Base-by-base conservation (phyloP, 306 rosid genomes). In the Senna siamea region DNA sequence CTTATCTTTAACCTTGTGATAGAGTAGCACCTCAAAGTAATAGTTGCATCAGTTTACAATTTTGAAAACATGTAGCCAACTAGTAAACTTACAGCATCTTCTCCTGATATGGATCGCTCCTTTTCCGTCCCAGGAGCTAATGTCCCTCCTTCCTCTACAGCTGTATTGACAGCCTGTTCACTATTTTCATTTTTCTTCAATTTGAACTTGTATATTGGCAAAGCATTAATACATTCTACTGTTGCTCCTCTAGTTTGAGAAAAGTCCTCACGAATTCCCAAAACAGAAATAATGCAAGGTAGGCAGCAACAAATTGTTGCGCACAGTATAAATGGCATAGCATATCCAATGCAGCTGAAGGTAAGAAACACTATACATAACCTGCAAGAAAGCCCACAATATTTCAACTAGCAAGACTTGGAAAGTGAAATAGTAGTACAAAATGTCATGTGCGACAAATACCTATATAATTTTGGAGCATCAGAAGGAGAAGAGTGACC, bases 401-500 rank as follows among this genome's bases (percentile, higher is more conserved):
- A 23, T 58, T 77, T 51, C 54, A 44, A 26, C 30, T n/a, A 26
- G 1, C 3, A 1, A 22, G 28, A 50, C 51, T 44, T 54, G 32
- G 61, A 0, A 34, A 70, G 12, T 38, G 19, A 50, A 50, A 47
- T 9, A 35, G 2, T 44, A 20, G 23, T 38, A 57, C 15, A 26
- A 74, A 63, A 46, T 9, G 30, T 20, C 15, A 77, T 22, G 20
- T 65, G 52, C 51, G 51, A 22, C 40, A 20, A 7, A 69, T 86
- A 86, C 90, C 84, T 86, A 79, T 86, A 86, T 79, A 86, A 78
- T 76, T 80, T 86, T 35, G 90, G 90, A 17, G 90, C 90, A 78
- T 80, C 85, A 17, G 90, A 71, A 59, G 90, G 82, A 20, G 87
- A 78, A 61, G 87, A 37, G 73, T 86, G 90, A 67, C 87, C 87